Conservation (phyloP, 441 rosid species). For the Corymbia citriodora region DNA sequence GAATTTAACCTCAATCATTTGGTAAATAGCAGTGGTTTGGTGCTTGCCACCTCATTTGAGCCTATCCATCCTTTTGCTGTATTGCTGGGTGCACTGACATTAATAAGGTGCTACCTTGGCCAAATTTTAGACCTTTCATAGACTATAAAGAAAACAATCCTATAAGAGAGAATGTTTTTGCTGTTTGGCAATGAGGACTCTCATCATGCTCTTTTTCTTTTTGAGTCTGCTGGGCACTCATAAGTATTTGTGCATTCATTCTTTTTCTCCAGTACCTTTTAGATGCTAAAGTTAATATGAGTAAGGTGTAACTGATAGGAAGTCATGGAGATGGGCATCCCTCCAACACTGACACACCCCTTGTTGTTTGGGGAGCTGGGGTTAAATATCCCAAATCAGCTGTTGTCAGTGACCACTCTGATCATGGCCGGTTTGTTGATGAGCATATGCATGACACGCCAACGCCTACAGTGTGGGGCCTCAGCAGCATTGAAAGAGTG, state of each 20-base stretch:
- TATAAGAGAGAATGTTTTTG: background rate
- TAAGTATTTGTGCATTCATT: background rate
- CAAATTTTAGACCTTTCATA: background rate
- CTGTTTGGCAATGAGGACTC: background rate
- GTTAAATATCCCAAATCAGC: conserved; percentile 57
- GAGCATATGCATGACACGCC: conserved; percentile 86
- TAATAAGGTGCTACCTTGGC: background rate
- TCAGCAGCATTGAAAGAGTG: conserved; percentile 71
- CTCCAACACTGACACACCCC: conserved; percentile 92
- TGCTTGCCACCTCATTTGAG: background rate
- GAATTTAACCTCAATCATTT: background rate
- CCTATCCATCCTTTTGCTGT: background rate
- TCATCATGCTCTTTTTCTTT: background rate
- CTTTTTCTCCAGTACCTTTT: background rate
- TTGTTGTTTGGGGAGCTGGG: conserved; percentile 99
- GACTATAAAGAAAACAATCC: background rate
- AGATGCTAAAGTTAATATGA: background rate
- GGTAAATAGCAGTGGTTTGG: background rate
- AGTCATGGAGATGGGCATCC: conserved; percentile 99
- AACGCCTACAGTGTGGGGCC: conserved; percentile 86
- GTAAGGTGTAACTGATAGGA: conserved; percentile 26
- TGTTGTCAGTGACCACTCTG: conserved; percentile 34
- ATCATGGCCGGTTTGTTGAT: conserved; percentile 67
- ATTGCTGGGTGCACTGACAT: background rate
- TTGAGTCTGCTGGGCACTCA: background rate